These are phyloP conservation scores for Colletotrichum truncatum DNA, from an alignment of 2,329 filamentous ascomycete genomes.

Conservation along the genomic window DNA sequence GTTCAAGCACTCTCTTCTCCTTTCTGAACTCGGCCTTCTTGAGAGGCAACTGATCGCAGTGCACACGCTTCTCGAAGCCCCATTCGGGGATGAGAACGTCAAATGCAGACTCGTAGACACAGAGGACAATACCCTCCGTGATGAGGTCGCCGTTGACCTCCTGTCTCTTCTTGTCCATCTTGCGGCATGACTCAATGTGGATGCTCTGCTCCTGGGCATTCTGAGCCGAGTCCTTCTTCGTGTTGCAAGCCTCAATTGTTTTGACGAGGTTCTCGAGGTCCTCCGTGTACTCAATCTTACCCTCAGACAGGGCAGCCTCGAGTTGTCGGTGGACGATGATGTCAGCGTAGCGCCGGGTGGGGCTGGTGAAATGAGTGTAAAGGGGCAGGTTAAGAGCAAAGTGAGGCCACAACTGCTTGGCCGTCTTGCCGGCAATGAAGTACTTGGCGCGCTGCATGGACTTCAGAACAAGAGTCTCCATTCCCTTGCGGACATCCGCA, in stretches of 20 bases:
- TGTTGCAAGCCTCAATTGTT: conserved; percentile 95
- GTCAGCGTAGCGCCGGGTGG: conserved; percentile 93
- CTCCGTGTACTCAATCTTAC: conserved; percentile 84
- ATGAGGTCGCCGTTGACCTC: conserved; percentile 91
- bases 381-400: conserved; percentile 92
- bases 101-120: conserved; percentile 98
- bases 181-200: conserved; percentile 95
- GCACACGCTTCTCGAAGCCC: conserved; percentile 98
- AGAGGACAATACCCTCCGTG: conserved; percentile 94
- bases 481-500: conserved; percentile 89
- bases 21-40: conserved; percentile 99
- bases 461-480: conserved; percentile 96
- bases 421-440: conserved; percentile 82
- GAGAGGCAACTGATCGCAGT: conserved; percentile 96
- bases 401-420: conserved; percentile 82
- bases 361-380: conserved; percentile 98
- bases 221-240: conserved; percentile 98
- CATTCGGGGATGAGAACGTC: conserved; percentile 98
- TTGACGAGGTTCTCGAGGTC: conserved; percentile 90
- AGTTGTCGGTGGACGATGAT: conserved; percentile 95
- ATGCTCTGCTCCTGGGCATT: conserved; percentile 98
- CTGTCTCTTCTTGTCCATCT: conserved; percentile 91
- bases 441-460: conserved; percentile 97
- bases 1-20: conserved; percentile 90
- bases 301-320: conserved; percentile 84